Base-by-base conservation (phyloP, 2,329 filamentous ascomycete species). In the Penicillium sp. region DNA sequence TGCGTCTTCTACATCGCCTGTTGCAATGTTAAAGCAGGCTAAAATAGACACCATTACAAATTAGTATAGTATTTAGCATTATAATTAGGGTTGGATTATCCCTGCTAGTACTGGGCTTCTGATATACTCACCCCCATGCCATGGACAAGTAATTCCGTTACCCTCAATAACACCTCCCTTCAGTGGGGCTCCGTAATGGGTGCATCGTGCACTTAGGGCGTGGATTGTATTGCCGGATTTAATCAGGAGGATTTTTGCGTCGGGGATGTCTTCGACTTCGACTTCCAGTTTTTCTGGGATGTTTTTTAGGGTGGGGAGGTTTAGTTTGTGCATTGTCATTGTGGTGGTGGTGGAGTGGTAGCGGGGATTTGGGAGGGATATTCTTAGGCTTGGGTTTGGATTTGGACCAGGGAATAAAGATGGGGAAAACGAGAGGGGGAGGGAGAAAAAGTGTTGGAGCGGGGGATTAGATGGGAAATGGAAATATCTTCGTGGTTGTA, bases 1-100 rank as follows among this genome's bases (percentile, higher is more conserved):
- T 0, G 93, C 92, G 68, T 97, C 91, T 75, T 99, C 94, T 52
- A 97, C 89, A 64, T 99, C 94, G 46, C 94, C 94, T 5, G 89
- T 95, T 49, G 83, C 82, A 57, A 90, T 85, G 57, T 91, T 94
- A 77, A 97, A 99, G 79, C 94, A 99, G 51, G 94, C 94, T 92
- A 58, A n/a, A n/a, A n/a, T 46, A 34, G 12, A n/a, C 24, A 21
- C 34, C 42, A 41, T 60, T 41, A 65, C n/a, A n/a, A n/a, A n/a
- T n/a, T n/a, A n/a, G n/a, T n/a, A n/a, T n/a, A n/a, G n/a, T n/a
- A n/a, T n/a, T n/a, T n/a, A n/a, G n/a, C n/a, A n/a, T n/a, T n/a
- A n/a, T n/a, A n/a, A n/a, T n/a, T n/a, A n/a, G n/a, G n/a, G n/a
- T n/a, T n/a, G n/a, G n/a, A n/a, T n/a, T n/a, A n/a, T n/a, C n/a